Conservation (phyloP, 2,329 filamentous ascomycete species). For the Chrysosporium queenslandicum region DNA sequence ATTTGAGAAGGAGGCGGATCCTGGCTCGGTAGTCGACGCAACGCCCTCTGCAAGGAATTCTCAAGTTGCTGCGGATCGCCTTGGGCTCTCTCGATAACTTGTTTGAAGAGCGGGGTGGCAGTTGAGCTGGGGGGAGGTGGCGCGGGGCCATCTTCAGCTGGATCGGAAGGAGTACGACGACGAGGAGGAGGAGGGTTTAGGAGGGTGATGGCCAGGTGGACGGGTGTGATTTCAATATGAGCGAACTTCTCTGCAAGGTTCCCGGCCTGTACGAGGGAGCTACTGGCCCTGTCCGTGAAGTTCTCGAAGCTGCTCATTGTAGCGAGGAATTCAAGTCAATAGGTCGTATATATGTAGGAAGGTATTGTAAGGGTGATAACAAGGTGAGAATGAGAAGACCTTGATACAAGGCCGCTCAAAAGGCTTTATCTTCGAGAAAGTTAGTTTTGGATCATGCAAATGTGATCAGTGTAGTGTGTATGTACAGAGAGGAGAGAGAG, state of each 20-base stretch:
- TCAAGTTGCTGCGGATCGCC: slow-evolving; percentile 86
- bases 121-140: slow-evolving; percentile 49
- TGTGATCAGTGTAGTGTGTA: neutral
- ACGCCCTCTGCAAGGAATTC: slow-evolving; percentile 76
- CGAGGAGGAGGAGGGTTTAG: too few relatives aligned
- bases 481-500: neutral
- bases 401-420: neutral
- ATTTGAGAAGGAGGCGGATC: slow-evolving; percentile 87
- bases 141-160: slow-evolving; percentile 64
- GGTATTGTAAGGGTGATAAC: too few relatives aligned
- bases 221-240: slow-evolving; percentile 79
- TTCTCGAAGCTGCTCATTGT: slow-evolving; percentile 44
- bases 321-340: slow-evolving; percentile 2
- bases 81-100: slow-evolving; percentile 87
- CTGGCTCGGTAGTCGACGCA: slow-evolving; percentile 87
- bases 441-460: neutral
- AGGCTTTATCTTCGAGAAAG: neutral
- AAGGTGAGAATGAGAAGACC: too few relatives aligned
- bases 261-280: slow-evolving; percentile 82
- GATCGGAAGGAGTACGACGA: slow-evolving; percentile 35
- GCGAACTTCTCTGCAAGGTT: slow-evolving; percentile 77
- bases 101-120: slow-evolving; percentile 71
- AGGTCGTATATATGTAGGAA: too few relatives aligned
- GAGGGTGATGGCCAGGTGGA: slow-evolving; percentile 65
- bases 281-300: slow-evolving; percentile 87